These are phyloP conservation scores for Eutrema heterophyllum DNA, from an alignment of 345 rosid species.

Conservation along the genomic window DNA sequence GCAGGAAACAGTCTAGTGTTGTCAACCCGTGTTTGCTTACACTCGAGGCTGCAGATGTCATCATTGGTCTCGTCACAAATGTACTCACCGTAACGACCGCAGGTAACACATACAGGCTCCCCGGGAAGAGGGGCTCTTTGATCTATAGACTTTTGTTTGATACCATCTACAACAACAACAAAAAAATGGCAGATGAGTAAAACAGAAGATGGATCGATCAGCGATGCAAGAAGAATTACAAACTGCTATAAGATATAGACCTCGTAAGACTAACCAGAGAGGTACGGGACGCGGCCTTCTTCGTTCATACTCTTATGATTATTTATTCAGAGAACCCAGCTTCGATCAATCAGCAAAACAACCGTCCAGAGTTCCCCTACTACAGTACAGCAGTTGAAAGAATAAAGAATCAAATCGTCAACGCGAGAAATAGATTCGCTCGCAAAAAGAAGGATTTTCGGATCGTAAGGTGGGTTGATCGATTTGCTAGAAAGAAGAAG, in stretches of 20 bases:
- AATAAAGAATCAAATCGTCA: neutral
- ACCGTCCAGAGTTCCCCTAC: neutral
- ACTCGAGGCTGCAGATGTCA: conserved; percentile 88
- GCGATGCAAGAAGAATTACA: neutral
- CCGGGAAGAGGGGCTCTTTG: conserved; percentile 66
- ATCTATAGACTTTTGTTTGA: conserved; percentile 53
- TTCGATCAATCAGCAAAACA: no score
- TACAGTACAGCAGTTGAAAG: neutral
- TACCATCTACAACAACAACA: conserved; percentile 28
- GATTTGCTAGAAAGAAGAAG: neutral
- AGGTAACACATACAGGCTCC: conserved; percentile 74
- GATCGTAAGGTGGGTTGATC: neutral
- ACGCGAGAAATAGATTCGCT: neutral
- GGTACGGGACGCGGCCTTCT: neutral
- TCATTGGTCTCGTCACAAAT: conserved; percentile 81
- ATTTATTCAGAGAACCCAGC: neutral
- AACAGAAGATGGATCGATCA: neutral
- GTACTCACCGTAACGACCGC: conserved; percentile 86
- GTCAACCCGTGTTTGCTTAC: conserved; percentile 50
- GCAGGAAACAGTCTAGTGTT: conserved; percentile 45
- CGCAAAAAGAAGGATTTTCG: neutral
- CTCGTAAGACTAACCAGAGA: conserved; percentile 18
- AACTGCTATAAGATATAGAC: neutral
- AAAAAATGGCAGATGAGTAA: neutral
- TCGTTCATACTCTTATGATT: neutral